A percentile compares a stretch with the other conserved stretches of the same genome.
Conservation (phyloP, 768 basidiomycete genomes). For the Rhizopogon vulgaris region DNA sequence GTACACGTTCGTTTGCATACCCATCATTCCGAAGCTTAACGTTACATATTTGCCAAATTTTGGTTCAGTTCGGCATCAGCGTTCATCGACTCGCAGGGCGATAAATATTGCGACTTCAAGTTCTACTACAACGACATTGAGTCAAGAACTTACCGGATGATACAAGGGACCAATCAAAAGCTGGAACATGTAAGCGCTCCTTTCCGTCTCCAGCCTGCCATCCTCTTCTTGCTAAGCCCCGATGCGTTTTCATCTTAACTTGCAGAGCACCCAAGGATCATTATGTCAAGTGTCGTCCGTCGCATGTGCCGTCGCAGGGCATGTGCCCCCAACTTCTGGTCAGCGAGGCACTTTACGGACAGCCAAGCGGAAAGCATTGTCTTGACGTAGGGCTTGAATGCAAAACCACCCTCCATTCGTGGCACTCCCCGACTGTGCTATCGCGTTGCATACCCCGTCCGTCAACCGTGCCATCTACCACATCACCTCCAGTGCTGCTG, state of each 20-base stretch:
- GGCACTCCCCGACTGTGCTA: slow-evolving; percentile 67
- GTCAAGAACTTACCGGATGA: too few species aligned
- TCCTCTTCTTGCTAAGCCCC: slow-evolving; percentile 58
- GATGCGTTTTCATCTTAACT: slow-evolving; percentile 2
- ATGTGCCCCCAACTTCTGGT: slow-evolving; percentile 69
- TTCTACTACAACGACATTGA: too few species aligned
- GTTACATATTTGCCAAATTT: too few species aligned
- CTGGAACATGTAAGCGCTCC: too few species aligned
- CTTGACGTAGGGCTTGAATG: slow-evolving; percentile 77
- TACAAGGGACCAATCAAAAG: too few species aligned
- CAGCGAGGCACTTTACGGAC: slow-evolving; percentile 52
- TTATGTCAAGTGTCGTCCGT: slow-evolving; percentile 68
- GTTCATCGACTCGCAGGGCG: too few species aligned
- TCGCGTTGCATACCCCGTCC: slow-evolving; percentile 50
- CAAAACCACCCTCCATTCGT: slow-evolving; percentile 72
- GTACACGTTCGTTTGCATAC: too few species aligned
- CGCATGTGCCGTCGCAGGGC: slow-evolving; percentile 62
- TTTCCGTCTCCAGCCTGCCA: too few species aligned
- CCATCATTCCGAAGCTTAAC: too few species aligned
- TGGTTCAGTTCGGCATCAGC: too few species aligned
- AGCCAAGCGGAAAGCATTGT: slow-evolving; percentile 59
- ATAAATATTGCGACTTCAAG: too few species aligned
- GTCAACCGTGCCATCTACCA: slow-evolving; percentile 77
- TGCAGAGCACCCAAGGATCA: slow-evolving; percentile 67
- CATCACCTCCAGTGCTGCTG: slow-evolving; percentile 79